Evolutionary conservation across 2,329 filamentous ascomycete genomes (phyloP), one percentile per base, ranked within the genome.

Genomic region (Alternaria conjuncta): DNA sequence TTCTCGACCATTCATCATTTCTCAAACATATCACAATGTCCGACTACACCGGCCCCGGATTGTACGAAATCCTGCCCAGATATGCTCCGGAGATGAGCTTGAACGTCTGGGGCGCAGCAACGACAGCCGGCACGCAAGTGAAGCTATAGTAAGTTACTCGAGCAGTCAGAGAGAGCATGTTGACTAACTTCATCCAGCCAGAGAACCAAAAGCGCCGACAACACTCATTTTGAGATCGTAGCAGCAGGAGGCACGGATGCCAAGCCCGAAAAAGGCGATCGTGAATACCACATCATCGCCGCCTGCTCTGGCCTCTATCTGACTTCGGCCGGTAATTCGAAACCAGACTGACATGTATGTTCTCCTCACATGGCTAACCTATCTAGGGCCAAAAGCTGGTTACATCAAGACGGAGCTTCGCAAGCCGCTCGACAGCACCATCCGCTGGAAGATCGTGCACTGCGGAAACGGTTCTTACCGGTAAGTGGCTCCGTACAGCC

Each of bases 241-340:
- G 18, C 36, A 9, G 59, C 59, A 15, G 59, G 59, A 26, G 46
- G 45, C 32, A 3, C 11, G 3, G 15, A 20, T 7, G 20, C 23
- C 18, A 32, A 54, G 13, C 20, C 57, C 25, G 57, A 59, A 43
- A 54, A 32, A 18, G 57, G 57, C 8, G 57, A 59, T 49, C 57
- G 49, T 28, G 59, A 57, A 49, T 57, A 57, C 18, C 46, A 57
- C 36, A 61, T 61, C 53, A 61, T 61, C 13, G 20, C 45, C 7
- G 59, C 5, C 4, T 45, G 51, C 20, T 61, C 59, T 13, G 59
- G 59, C 8, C 46, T 61, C 26, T 61, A 57, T n/a, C 6, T 61
- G 6, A 25, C 44, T 8, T 21, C 20, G 8, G 12, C 25, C 3
- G 32, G 58, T 61, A 61, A 25, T 9, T 41, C 32, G 32, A 41